A percentile compares a stretch with the other conserved stretches of the same genome.
phyloP scores from a whole-genome alignment of 306 rosid species.

The Argentina anserina region DNA sequence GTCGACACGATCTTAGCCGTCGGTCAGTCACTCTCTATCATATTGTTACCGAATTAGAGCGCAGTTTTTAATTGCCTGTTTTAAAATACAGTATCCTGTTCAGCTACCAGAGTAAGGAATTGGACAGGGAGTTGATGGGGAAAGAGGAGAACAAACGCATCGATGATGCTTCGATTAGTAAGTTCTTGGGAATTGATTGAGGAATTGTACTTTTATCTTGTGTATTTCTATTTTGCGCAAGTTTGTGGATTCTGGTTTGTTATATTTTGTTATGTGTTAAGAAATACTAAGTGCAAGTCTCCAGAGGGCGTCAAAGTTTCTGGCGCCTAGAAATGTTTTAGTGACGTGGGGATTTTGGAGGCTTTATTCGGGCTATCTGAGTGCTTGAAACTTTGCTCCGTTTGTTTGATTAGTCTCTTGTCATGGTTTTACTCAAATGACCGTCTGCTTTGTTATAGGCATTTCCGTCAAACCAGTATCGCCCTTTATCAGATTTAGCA shows the following conservation, averaged over 20 bases:
- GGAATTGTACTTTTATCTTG: conserved; percentile 34
- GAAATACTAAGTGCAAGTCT: conserved; percentile 80
- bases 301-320: conserved; percentile 67
- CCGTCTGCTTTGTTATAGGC: conserved; percentile 53
- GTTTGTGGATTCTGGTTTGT: conserved; percentile 25
- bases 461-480: conserved; percentile 61
- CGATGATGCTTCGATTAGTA: conserved; percentile 49
- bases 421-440: conserved; percentile 6
- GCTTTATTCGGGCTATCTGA: conserved; percentile 78
- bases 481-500: conserved; percentile 72
- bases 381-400: conserved; percentile 31
- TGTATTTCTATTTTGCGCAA: conserved; percentile 19
- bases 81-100: conserved; percentile 51
- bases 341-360: conserved; percentile 72
- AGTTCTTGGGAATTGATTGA: conserved; percentile 54
- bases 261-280: conserved; percentile 23
- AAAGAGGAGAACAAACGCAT: conserved; percentile 59
- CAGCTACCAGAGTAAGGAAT: conserved; percentile 54
- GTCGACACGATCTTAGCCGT: conserved; percentile 48
- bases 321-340: conserved; percentile 80
- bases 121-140: conserved; percentile 73
- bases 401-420: conserved; percentile 11
- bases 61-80: no score
- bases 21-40: conserved; percentile 33
- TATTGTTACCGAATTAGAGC: not conserved